A percentile compares a stretch with the other conserved stretches of the same genome.
These are phyloP conservation scores for Penicillium mononematosum DNA, from an alignment of 495 filamentous ascomycete genomes.

Conservation along the genomic window DNA sequence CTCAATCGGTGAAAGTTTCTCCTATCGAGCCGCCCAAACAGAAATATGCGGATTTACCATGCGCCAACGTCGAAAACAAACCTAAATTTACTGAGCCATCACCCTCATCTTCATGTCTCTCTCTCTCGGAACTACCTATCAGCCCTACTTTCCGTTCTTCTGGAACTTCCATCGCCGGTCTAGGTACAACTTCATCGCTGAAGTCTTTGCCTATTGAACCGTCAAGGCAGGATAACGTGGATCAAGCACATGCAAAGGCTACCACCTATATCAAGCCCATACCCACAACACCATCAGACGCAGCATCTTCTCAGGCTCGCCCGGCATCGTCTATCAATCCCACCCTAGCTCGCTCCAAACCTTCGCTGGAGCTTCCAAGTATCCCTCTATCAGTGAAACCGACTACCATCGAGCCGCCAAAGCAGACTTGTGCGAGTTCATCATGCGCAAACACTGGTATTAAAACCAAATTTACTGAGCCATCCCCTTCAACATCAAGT, in stretches of 20 bases:
- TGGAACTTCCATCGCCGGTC: not conserved
- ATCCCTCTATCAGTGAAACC: not conserved
- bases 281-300: slow-evolving; percentile 9
- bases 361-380: not conserved
- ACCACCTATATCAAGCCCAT: not conserved
- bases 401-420: not conserved
- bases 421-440: not conserved
- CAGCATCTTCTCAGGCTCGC: slow-evolving; percentile 18
- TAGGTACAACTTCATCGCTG: not conserved
- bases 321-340: slow-evolving; percentile 30
- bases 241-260: not conserved
- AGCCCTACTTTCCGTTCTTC: not conserved
- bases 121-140: not conserved
- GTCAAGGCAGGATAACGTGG: not conserved
- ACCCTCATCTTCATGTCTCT: not conserved
- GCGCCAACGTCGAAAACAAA: not conserved
- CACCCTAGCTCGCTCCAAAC: slow-evolving; percentile 14
- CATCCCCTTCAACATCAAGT: not conserved
- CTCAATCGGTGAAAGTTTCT: not conserved
- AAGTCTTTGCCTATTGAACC: not conserved
- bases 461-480: not conserved
- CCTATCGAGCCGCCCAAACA: not conserved
- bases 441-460: not conserved
- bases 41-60: not conserved
- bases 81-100: not conserved